phyloP scores from a whole-genome alignment of 495 filamentous ascomycete genomes.

The Barbatosphaeria neglecta region DNA sequence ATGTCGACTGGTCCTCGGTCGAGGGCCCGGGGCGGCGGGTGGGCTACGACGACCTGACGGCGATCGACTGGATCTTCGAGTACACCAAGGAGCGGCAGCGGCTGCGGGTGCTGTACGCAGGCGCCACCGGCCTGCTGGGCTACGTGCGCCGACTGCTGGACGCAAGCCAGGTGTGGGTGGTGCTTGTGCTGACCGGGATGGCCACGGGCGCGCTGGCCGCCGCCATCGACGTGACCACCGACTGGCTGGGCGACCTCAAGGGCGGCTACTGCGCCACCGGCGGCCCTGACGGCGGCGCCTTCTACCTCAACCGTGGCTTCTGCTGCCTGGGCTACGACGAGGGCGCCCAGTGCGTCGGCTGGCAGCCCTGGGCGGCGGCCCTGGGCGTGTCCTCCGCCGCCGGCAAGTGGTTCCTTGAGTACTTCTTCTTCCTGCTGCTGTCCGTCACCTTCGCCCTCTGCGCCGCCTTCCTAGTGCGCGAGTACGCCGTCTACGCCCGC shows the following conservation, averaged over 20 bases:
- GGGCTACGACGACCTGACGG: slow-evolving; percentile 91
- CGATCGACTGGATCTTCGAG: slow-evolving; percentile 99
- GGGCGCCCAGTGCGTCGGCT: slow-evolving; percentile 64
- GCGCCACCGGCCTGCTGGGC: slow-evolving; percentile 59
- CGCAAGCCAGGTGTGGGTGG: slow-evolving; percentile 80
- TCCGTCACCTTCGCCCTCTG: slow-evolving; percentile 74
- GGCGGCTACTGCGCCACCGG: slow-evolving; percentile 73
- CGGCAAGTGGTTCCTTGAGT: slow-evolving; percentile 71
- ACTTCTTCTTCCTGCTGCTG: slow-evolving; percentile 71
- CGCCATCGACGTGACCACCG: slow-evolving; percentile 79
- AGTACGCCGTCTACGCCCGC: slow-evolving; percentile 78
- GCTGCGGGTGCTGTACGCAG: slow-evolving; percentile 60
- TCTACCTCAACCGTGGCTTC: slow-evolving; percentile 82
- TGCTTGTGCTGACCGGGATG: slow-evolving; percentile 65
- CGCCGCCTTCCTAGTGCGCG: slow-evolving; percentile 69
- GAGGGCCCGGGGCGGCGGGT: slow-evolving; percentile 86
- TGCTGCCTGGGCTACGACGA: slow-evolving; percentile 88
- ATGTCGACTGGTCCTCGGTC: slow-evolving; percentile 78
- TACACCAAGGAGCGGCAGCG: slow-evolving; percentile 94
- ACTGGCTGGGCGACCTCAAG: slow-evolving; percentile 92
- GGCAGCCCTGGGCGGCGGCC: slow-evolving; percentile 74
- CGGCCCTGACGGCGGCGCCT: slow-evolving; percentile 61
- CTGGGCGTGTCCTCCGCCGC: slow-evolving; percentile 50
- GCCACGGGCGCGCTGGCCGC: slow-evolving; percentile 77
- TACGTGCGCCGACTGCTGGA: slow-evolving; percentile 63